Evolutionary conservation across 257 asterid genomes (phyloP).

Genomic region (Salvia splendens): DNA sequence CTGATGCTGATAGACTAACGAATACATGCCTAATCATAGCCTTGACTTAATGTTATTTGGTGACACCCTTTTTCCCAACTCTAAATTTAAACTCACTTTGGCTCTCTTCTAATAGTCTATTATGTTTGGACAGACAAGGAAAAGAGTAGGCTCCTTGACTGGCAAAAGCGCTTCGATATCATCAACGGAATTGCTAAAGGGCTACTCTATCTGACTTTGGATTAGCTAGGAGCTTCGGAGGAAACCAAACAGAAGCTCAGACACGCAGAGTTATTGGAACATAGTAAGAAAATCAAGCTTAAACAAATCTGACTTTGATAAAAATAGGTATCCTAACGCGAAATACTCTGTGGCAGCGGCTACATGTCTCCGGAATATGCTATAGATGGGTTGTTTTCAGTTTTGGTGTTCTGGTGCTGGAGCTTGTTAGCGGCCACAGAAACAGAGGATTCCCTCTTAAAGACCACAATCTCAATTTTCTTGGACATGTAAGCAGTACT

Average conservation of each 20-base stretch:
- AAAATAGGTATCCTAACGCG: too few species aligned
- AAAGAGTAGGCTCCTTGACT: not conserved
- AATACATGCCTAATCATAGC: slow-evolving; percentile 1
- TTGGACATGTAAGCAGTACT: not conserved
- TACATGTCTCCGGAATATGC: slow-evolving; percentile 32
- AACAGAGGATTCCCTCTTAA: slow-evolving; percentile 27
- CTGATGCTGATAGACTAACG: not conserved
- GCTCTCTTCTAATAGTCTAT: too few species aligned
- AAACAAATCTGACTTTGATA: too few species aligned
- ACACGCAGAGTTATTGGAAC: slow-evolving; percentile 22
- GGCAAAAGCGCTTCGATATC: not conserved
- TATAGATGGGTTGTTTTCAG: slow-evolving; percentile 24
- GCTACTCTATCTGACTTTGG: slow-evolving; percentile 15
- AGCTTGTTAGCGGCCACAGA: slow-evolving; percentile 26
- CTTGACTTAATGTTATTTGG: slow-evolving; percentile 8
- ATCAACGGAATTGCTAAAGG: slow-evolving; percentile 17
- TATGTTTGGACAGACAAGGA: too few species aligned
- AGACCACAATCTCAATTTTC: slow-evolving; percentile 22
- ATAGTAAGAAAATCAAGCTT: not conserved
- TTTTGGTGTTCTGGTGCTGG: slow-evolving; percentile 26
- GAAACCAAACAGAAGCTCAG: slow-evolving; percentile 8
- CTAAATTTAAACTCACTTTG: too few species aligned
- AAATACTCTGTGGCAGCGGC: not conserved
- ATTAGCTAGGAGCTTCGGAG: slow-evolving; percentile 11
- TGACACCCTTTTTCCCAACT: not conserved